Percentiles rank a stretch among this genome's conserved stretches.
These are phyloP conservation scores for Beauveria sp. DNA, from an alignment of 2,329 filamentous ascomycete species.

Conservation along the genomic window DNA sequence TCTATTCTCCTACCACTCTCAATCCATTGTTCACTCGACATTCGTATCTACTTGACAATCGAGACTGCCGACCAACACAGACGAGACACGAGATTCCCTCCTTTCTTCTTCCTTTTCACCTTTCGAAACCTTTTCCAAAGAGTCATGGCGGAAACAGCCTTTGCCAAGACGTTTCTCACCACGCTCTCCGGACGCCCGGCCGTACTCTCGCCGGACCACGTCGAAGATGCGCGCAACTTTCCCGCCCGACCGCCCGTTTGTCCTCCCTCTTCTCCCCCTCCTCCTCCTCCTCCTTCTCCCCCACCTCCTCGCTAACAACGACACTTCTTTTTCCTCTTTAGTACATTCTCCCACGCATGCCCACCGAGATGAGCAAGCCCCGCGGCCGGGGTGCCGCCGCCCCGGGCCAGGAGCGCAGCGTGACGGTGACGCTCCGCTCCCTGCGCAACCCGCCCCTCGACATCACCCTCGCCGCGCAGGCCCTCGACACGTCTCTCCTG, in stretches of 20 bases:
- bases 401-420: constrained; percentile 44
- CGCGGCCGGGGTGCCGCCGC: constrained; percentile 30
- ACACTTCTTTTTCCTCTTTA: constrained; percentile 23
- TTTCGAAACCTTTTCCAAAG: neutral
- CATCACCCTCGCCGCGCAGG: constrained; percentile 54
- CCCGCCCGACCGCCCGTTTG: constrained; percentile 67
- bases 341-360: constrained; percentile 66
- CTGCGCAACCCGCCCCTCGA: constrained; percentile 67
- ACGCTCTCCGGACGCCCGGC: constrained; percentile 69
- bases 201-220: constrained; percentile 83
- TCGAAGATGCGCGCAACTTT: constrained; percentile 76
- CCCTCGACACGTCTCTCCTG: constrained; percentile 64
- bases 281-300: neutral
- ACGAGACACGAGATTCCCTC: too few relatives aligned
- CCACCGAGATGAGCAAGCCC: constrained; percentile 45
- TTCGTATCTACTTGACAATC: neutral
- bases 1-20: too few relatives aligned
- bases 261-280: constrained; percentile 4
- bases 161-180: constrained; percentile 76
- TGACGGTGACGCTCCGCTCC: constrained; percentile 62
- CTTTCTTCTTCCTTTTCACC: too few relatives aligned
- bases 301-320: neutral
- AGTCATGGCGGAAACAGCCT: constrained; percentile 72
- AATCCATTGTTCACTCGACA: too few relatives aligned
- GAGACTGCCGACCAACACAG: neutral